Conservation (phyloP, 768 basidiomycete species). For the Clavulina sp. region DNA sequence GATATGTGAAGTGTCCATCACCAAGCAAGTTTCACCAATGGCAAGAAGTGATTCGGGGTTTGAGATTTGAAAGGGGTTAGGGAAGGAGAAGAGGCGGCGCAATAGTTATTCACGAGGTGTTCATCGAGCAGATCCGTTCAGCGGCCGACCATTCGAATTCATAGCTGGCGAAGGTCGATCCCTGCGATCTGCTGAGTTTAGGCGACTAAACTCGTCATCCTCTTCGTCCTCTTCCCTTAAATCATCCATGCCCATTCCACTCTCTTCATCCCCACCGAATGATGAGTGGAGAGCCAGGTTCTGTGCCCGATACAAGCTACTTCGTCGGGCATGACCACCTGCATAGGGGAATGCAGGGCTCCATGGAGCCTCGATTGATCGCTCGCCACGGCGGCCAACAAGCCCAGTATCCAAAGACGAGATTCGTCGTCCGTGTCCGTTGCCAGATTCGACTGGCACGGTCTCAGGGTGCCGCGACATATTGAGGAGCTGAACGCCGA, state of each 20-base stretch:
- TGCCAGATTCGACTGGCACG: slow-evolving; percentile 22
- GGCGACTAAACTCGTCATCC: slow-evolving; percentile 28
- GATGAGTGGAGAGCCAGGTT: slow-evolving; percentile 54
- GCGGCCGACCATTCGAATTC: too few species aligned
- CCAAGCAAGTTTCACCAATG: too few species aligned
- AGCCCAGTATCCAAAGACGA: background rate
- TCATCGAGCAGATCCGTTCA: too few species aligned
- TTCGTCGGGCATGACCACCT: slow-evolving; percentile 42
- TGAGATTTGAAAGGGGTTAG: too few species aligned
- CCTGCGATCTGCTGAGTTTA: too few species aligned
- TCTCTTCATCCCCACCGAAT: slow-evolving; percentile 41
- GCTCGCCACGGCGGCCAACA: background rate
- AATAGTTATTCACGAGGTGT: too few species aligned
- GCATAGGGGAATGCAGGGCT: slow-evolving; percentile 10
- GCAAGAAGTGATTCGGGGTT: too few species aligned
- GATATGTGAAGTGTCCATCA: too few species aligned
- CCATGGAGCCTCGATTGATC: too few species aligned
- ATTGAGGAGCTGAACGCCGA: slow-evolving; percentile 92
- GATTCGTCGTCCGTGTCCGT: background rate
- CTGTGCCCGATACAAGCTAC: slow-evolving; percentile 48
- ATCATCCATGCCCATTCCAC: slow-evolving; percentile 36
- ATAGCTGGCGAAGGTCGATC: too few species aligned
- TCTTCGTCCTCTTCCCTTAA: slow-evolving; percentile 54
- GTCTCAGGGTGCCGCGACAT: slow-evolving; percentile 36
- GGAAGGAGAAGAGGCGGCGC: too few species aligned